Conservation (phyloP, 371 early-diverging fungal species). For the Haplosporangium sp. region DNA sequence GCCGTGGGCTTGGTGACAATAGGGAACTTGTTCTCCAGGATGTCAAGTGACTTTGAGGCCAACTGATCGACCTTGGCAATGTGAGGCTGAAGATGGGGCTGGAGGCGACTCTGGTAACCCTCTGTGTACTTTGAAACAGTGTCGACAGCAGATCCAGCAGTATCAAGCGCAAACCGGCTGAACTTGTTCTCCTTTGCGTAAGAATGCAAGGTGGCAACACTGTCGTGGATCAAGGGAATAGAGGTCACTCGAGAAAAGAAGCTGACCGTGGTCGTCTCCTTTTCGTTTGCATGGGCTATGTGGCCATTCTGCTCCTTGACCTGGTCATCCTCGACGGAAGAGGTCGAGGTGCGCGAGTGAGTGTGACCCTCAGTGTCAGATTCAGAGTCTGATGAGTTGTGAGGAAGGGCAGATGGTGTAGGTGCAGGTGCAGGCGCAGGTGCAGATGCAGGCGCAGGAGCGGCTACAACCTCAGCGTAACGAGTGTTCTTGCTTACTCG, state of each 20-base stretch:
- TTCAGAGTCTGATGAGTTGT: slow-evolving; percentile 45
- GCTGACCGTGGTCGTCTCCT: slow-evolving; percentile 9
- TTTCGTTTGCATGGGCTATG: slow-evolving; percentile 5
- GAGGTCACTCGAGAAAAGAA: slow-evolving; percentile 65
- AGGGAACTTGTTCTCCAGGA: slow-evolving; percentile 69
- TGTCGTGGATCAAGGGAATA: slow-evolving; percentile 70
- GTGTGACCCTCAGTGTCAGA: slow-evolving; percentile 37
- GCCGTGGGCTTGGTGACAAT: slow-evolving; percentile 68
- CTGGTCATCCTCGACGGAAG: slow-evolving; percentile 45
- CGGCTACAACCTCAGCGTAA: too few species aligned
- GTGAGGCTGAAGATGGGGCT: slow-evolving; percentile 60
- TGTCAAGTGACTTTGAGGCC: slow-evolving; percentile 72
- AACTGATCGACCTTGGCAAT: slow-evolving; percentile 64
- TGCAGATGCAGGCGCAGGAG: background rate
- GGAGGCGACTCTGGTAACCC: slow-evolving; percentile 60
- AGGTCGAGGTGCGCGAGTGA: slow-evolving; percentile 49
- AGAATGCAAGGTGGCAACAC: slow-evolving; percentile 60
- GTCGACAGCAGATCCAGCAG: slow-evolving; percentile 58
- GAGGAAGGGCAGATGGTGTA: slow-evolving; percentile 1
- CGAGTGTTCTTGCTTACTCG: slow-evolving; percentile 5
- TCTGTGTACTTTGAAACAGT: slow-evolving; percentile 58
- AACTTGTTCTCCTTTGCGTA: slow-evolving; percentile 66
- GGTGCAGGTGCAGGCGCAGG: slow-evolving; percentile 5
- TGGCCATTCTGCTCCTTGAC: slow-evolving; percentile 36
- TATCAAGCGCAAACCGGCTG: slow-evolving; percentile 62